Percentiles rank a stretch among this genome's conserved stretches.
Evolutionary conservation across 257 asterid species (phyloP).

Genomic region (Gentiana straminea): DNA sequence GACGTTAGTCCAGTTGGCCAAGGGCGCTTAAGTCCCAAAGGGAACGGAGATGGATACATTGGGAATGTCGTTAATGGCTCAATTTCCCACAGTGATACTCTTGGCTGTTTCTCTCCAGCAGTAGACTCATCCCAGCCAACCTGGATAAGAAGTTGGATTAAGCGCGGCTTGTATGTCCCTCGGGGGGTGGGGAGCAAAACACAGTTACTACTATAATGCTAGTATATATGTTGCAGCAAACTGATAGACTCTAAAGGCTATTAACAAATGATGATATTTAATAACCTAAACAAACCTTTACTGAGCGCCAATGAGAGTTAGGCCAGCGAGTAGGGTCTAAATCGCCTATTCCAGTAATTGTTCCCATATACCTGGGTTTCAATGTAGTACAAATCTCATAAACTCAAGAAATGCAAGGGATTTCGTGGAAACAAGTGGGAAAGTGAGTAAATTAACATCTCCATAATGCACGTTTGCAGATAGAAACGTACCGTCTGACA

Average conservation of each 20-base stretch:
- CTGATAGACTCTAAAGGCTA: no score
- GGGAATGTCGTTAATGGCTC: conserved; percentile 78
- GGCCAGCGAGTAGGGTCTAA: conserved; percentile 60
- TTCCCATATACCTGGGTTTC: conserved; percentile 66
- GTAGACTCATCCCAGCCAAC: conserved; percentile 92
- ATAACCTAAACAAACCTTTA: conserved; percentile 34
- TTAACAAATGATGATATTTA: not conserved
- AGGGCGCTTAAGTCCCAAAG: conserved; percentile 61
- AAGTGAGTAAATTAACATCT: not conserved
- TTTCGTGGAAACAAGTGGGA: not conserved
- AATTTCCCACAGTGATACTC: conserved; percentile 84
- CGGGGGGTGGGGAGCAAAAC: no score
- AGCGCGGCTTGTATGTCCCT: no score
- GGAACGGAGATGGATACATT: conserved; percentile 62
- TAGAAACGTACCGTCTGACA: conserved; percentile 50
- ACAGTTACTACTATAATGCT: no score
- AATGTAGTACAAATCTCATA: not conserved
- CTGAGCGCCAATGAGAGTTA: conserved; percentile 86
- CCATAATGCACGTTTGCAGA: not conserved
- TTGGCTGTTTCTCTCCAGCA: conserved; percentile 69
- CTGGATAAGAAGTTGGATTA: conserved; percentile 17
- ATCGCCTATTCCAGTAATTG: conserved; percentile 71
- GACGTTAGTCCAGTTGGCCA: conserved; percentile 68
- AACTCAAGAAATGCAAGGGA: not conserved
- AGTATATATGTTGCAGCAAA: no score